Percentiles rank a stretch among this genome's conserved stretches.
Conservation (phyloP, 2,329 filamentous ascomycete species). For the Hypoxylon rubiginosum region DNA sequence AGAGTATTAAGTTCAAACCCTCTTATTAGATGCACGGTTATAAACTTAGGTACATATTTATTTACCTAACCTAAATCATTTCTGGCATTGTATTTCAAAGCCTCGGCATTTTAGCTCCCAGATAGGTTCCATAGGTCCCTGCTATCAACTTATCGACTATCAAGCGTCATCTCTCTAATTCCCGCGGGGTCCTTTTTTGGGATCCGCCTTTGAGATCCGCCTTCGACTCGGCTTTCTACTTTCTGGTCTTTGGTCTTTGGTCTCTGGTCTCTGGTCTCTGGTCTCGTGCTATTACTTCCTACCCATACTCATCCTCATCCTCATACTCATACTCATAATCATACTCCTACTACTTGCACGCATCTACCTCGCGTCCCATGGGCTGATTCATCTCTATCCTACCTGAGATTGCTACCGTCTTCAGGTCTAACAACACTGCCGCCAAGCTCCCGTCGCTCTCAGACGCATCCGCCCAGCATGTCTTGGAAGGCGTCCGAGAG, state of each 20-base stretch:
- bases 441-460: constrained; percentile 37
- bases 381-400: constrained; percentile 28
- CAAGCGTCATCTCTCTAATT: constrained; percentile 40
- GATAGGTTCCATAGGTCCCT: constrained; percentile 27
- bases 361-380: constrained; percentile 36
- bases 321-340: constrained; percentile 2
- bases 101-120: constrained; percentile 39
- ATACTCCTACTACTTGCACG: constrained; percentile 19
- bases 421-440: constrained; percentile 22
- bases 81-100: constrained; percentile 28
- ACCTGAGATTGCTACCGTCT: constrained; percentile 40
- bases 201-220: background rate
- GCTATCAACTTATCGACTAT: too few species aligned
- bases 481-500: constrained; percentile 92
- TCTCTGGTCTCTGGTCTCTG: too few species aligned
- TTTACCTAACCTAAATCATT: constrained; percentile 1
- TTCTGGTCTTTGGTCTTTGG: background rate
- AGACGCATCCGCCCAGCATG: constrained; percentile 69
- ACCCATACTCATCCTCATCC: constrained; percentile 3
- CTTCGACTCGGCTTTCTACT: background rate
- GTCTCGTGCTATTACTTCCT: constrained; percentile 36
- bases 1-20: constrained; percentile 2
- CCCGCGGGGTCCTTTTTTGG: constrained; percentile 42
- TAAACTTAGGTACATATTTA: constrained; percentile 6
- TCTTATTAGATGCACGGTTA: background rate